A percentile compares a stretch with the other conserved stretches of the same genome.
These are phyloP conservation scores for Endocarpon pusillum DNA, from an alignment of 495 filamentous ascomycete genomes.

Conservation along the genomic window DNA sequence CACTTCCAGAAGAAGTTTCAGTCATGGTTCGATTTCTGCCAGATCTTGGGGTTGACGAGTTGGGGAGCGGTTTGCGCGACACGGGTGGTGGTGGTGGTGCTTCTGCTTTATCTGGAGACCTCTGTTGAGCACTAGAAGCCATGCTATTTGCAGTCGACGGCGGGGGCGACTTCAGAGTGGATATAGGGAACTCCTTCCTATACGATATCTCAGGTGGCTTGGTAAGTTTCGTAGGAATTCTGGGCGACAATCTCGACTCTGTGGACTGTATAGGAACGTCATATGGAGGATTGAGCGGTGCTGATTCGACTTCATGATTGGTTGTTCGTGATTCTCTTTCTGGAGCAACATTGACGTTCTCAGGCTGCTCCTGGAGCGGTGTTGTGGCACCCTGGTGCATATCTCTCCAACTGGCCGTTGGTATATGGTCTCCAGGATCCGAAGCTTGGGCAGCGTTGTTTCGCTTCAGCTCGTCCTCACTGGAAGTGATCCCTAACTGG, in stretches of 20 bases:
- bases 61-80: conserved; percentile 11
- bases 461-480: conserved; percentile 19
- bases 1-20: conserved; percentile 15
- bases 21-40: conserved; percentile 3
- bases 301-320: too few species aligned
- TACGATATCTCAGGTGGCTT: conserved; percentile 9
- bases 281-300: too few species aligned
- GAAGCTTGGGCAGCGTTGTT: conserved; percentile 19
- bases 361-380: too few species aligned
- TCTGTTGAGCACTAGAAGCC: conserved; percentile 1
- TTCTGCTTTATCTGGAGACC: conserved; percentile 16
- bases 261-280: too few species aligned
- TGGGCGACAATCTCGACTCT: too few species aligned
- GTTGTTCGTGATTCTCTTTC: too few species aligned
- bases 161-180: conserved; percentile 3
- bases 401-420: too few species aligned
- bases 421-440: too few species aligned
- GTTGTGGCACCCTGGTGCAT: too few species aligned
- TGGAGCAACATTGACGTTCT: too few species aligned
- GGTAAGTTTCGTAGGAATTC: conserved; percentile 9
- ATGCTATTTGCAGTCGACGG: background rate
- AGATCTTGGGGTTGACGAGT: conserved; percentile 13
- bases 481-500: conserved; percentile 11
- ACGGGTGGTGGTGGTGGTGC: conserved; percentile 13
- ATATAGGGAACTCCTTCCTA: conserved; percentile 13